Base-by-base conservation (phyloP, 306 rosid genomes). In the Cicer cuneatum region DNA sequence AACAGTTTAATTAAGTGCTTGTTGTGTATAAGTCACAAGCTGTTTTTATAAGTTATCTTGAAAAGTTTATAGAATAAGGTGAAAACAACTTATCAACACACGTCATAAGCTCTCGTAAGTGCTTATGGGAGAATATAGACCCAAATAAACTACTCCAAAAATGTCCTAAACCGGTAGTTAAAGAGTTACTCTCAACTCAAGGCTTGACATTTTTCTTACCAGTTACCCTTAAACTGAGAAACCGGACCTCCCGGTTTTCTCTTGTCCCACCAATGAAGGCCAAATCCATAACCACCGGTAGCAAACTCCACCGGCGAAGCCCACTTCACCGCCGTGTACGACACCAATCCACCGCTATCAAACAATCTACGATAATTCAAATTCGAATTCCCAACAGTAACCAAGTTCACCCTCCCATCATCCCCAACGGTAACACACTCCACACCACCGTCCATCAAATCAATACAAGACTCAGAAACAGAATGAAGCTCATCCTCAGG, bases 261-360 rank as follows among this genome's bases (percentile, higher is more conserved):
- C 81, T 85, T 91, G 75, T 93, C 98, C 98, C 98, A 93, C 97
- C 97, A 93, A 24, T 91, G 98, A 75, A 93, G 87, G 59, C 94
- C 76, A 52, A 87, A 89, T 2, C 97, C 98, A 64, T 86, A 87
- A 1, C 94, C 97, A 2, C 90, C 97, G 4, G 98, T 91, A 2
- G 89, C 97, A 64, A 91, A 93, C 85, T 93, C 98, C 53, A 75
- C 61, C 19, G 96, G 90, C 2, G 98, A 93, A 13, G 94, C 98
- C 98, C 98, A 93, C 78, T 85, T 89, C 9, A 41, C 89, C 0
- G 97, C 81, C 1, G 90, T 86, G 71, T 83, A 91, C 2, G 96
- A 88, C 15, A 91, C 97, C 86, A 93, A 53, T 1, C 98, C 98
- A 29, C 84, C 74, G 37, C 98, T 92, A 76, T 93, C 96, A 33